Evolutionary conservation across 352 stramenopile species (phyloP).

Genomic region (Pythium utonaiense): DNA sequence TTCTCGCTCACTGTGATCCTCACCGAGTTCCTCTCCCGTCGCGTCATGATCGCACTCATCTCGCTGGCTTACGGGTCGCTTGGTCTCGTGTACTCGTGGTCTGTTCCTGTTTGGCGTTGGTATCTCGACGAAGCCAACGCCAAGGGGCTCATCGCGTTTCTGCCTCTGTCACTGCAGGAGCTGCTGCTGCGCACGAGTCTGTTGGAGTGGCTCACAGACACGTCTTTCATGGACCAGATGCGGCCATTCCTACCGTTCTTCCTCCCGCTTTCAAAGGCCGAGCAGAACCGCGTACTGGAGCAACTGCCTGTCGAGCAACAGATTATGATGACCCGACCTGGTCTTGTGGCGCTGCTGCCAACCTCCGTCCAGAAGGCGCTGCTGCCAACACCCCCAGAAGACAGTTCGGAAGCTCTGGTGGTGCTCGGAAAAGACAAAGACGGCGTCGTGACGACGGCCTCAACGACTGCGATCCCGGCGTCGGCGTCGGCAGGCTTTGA

Average conservation of each 20-base stretch:
- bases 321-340: constrained; percentile 66
- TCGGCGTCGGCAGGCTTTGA: constrained; percentile 57
- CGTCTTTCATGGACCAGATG: constrained; percentile 65
- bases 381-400: constrained; percentile 24
- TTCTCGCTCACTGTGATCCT: constrained; percentile 71
- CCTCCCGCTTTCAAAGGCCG: constrained; percentile 54
- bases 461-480: constrained; percentile 8
- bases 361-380: constrained; percentile 52
- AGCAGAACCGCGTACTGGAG: constrained; percentile 70
- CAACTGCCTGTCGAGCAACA: constrained; percentile 66
- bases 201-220: constrained; percentile 81
- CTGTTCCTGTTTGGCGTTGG: constrained; percentile 72
- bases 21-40: constrained; percentile 69
- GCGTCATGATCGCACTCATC: constrained; percentile 68
- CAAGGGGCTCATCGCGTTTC: constrained; percentile 57
- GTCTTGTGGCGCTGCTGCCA: constrained; percentile 62
- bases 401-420: constrained; percentile 10
- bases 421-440: constrained; percentile 8
- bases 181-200: constrained; percentile 71
- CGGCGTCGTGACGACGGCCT: not conserved
- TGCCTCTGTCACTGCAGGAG: constrained; percentile 54
- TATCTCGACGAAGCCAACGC: constrained; percentile 54
- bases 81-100: constrained; percentile 77
- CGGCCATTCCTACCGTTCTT: constrained; percentile 74
- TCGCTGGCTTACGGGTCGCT: constrained; percentile 58